These are phyloP conservation scores for Boletus sp. DNA, from an alignment of 768 basidiomycete genomes.

Conservation along the genomic window DNA sequence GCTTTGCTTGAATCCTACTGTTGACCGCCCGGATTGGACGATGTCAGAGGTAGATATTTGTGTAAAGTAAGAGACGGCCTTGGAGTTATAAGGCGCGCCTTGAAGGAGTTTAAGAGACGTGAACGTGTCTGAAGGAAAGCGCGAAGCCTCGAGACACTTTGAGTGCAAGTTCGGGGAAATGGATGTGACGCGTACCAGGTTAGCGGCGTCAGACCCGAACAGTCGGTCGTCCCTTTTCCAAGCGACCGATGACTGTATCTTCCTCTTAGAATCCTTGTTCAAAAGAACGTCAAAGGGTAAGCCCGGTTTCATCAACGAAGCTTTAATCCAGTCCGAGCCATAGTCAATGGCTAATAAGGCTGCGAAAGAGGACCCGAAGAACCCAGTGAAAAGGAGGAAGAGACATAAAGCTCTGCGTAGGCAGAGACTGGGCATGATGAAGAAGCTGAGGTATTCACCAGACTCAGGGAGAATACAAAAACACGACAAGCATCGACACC, in stretches of 20 bases:
- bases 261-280: slow-evolving; percentile 96
- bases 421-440: slow-evolving; percentile 23
- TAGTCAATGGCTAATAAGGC: slow-evolving; percentile 96
- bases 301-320: slow-evolving; percentile 92
- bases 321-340: slow-evolving; percentile 97
- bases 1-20: slow-evolving; percentile 57
- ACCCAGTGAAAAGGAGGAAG: slow-evolving; percentile 20
- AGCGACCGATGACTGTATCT: slow-evolving; percentile 85
- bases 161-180: not conserved
- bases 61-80: slow-evolving; percentile 55
- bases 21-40: slow-evolving; percentile 54
- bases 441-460: slow-evolving; percentile 15
- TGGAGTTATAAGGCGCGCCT: slow-evolving; percentile 63
- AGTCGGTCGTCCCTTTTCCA: slow-evolving; percentile 91
- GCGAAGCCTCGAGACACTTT: slow-evolving; percentile 63
- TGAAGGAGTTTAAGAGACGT: slow-evolving; percentile 82
- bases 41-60: slow-evolving; percentile 55
- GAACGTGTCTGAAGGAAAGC: slow-evolving; percentile 88
- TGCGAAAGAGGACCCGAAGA: slow-evolving; percentile 45
- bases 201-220: slow-evolving; percentile 87
- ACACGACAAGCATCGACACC: slow-evolving; percentile 15
- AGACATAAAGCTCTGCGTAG: slow-evolving; percentile 28
- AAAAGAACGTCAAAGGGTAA: slow-evolving; percentile 93
- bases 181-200: slow-evolving; percentile 58
- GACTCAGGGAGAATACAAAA: slow-evolving; percentile 2